Conservation (phyloP, 306 rosid genomes). For the Fragaria nilgerrensis region DNA sequence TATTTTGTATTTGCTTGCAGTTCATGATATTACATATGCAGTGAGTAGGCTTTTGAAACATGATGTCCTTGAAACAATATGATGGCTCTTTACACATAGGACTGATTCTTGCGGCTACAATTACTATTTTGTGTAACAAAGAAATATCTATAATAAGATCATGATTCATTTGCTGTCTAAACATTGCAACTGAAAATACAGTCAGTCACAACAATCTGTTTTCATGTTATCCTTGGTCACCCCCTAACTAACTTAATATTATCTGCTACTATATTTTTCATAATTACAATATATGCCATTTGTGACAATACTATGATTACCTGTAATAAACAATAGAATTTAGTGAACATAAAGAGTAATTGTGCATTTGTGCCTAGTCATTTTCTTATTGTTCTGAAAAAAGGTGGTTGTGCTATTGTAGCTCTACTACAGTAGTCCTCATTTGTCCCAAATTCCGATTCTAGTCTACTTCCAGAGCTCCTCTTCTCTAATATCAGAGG, state of each 20-base stretch:
- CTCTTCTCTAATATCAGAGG: neutral
- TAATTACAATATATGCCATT: no score
- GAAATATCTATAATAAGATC: neutral
- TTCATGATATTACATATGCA: neutral
- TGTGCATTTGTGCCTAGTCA: neutral
- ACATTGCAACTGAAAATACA: neutral
- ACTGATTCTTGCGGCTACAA: neutral
- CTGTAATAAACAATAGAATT: neutral
- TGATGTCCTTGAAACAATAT: neutral
- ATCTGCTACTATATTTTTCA: no score
- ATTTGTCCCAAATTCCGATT: neutral
- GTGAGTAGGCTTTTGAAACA: neutral
- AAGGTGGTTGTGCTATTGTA: neutral
- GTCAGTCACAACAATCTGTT: neutral
- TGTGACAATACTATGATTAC: neutral
- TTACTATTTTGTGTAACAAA: neutral
- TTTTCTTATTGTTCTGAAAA: neutral
- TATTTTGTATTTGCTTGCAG: neutral
- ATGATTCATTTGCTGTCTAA: neutral
- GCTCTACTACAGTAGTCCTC: neutral
- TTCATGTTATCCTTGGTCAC: neutral
- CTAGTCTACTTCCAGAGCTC: neutral
- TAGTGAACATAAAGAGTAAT: neutral
- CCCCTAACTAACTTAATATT: no score
- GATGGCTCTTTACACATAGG: neutral